Evolutionary conservation across 805 yeast genomes (phyloP).

Genomic region (Wickerhamiella vanderwaltii): DNA sequence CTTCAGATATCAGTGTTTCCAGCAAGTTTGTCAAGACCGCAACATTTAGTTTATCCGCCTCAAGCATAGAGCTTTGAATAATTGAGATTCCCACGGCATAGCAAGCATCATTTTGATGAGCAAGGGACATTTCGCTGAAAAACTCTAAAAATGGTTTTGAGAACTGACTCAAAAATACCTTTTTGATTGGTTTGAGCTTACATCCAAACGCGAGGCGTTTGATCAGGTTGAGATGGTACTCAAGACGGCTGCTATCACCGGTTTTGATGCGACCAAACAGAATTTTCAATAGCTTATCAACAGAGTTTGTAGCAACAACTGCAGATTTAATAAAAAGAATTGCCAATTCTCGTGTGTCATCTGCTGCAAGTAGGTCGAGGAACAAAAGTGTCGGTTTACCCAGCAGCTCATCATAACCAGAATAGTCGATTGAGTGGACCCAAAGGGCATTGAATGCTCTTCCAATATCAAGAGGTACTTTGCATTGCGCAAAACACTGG

Average conservation of each 20-base stretch:
- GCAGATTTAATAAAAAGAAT: constrained; percentile 11
- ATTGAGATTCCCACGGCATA: constrained; percentile 5
- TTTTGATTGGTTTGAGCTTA: constrained; percentile 3
- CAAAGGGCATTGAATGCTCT: constrained; percentile 56
- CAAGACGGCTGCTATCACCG: constrained; percentile 1
- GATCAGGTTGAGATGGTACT: constrained; percentile 5
- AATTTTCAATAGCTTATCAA: constrained; percentile 48
- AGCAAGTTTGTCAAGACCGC: not conserved
- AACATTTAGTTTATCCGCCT: constrained; percentile 3
- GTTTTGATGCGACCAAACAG: constrained; percentile 31
- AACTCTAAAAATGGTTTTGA: constrained; percentile 6
- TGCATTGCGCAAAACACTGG: constrained; percentile 34
- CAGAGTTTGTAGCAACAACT: constrained; percentile 34
- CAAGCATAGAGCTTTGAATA: constrained; percentile 6
- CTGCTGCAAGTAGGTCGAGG: constrained; percentile 40
- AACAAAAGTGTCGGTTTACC: constrained; percentile 53
- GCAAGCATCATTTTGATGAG: not conserved
- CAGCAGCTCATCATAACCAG: constrained; percentile 35
- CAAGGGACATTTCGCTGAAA: not conserved
- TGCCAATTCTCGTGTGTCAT: not conserved
- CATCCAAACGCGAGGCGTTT: not conserved
- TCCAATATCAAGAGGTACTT: constrained; percentile 31
- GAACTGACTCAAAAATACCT: constrained; percentile 5
- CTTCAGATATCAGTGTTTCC: constrained; percentile 3
- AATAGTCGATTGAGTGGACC: constrained; percentile 52